These are phyloP conservation scores for Sporisorium iseilematis-ciliati DNA, from an alignment of 1,284 basidiomycete genomes.

Conservation along the genomic window DNA sequence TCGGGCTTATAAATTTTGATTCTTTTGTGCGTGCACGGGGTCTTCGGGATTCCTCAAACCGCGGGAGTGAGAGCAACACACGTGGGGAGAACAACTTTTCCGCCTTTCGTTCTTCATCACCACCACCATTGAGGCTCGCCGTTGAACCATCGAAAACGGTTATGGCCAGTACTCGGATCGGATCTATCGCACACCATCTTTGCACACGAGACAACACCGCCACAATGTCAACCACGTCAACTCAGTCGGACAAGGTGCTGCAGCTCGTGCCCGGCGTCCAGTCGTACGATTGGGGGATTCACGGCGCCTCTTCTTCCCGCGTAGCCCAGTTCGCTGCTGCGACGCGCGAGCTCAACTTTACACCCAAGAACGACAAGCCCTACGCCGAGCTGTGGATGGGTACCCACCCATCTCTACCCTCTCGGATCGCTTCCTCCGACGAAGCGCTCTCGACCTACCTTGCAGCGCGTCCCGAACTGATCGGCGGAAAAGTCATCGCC, in stretches of 20 bases:
- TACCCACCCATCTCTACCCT: conserved; percentile 90
- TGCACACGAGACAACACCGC: neutral
- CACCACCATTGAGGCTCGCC: neutral
- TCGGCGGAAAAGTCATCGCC: conserved; percentile 41
- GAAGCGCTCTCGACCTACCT: conserved; percentile 50
- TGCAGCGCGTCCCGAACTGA: conserved; percentile 43
- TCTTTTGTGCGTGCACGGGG: neutral
- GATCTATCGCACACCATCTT: conserved; percentile 9
- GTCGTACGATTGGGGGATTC: conserved; percentile 68
- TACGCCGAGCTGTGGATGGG: conserved; percentile 86
- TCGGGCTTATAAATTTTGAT: neutral
- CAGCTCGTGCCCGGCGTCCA: conserved; percentile 66
- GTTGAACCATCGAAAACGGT: neutral
- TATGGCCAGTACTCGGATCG: conserved; percentile 9
- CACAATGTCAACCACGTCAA: neutral
- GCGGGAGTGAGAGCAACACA: neutral
- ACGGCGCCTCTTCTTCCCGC: conserved; percentile 30
- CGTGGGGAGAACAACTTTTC: neutral
- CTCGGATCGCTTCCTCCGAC: conserved; percentile 72
- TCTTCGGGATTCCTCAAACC: no score
- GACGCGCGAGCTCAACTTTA: conserved; percentile 46
- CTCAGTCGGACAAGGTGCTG: conserved; percentile 30
- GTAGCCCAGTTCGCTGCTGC: conserved; percentile 61
- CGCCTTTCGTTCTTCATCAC: neutral
- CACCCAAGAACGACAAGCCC: conserved; percentile 40